Conservation (phyloP, 1,284 basidiomycete species). For the Leucoagaricus sp. region DNA sequence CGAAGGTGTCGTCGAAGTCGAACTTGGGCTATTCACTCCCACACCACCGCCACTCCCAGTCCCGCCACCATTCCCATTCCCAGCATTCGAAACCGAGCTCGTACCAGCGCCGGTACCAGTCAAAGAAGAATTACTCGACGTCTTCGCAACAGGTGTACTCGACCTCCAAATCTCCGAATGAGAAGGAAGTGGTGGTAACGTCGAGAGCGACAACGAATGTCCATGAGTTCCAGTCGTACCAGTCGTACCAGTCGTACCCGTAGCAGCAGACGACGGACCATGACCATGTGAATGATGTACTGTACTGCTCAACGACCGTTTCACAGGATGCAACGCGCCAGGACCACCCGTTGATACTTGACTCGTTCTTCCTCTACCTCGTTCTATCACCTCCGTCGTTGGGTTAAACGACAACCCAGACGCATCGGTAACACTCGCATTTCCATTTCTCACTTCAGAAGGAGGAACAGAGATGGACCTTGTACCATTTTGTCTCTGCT, state of each 20-base stretch:
- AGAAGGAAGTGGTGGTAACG: constrained; percentile 10
- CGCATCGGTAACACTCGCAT: not conserved
- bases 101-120: not conserved
- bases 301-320: constrained; percentile 15
- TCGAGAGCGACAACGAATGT: constrained; percentile 15
- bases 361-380: not conserved
- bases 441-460: constrained; percentile 29
- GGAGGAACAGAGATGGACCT: constrained; percentile 39
- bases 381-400: not conserved
- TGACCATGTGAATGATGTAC: constrained; percentile 16
- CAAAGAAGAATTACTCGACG: not conserved
- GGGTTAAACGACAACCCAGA: constrained; percentile 8
- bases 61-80: no score
- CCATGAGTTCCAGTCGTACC: constrained; percentile 7
- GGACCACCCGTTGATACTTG: not conserved
- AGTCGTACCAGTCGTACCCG: no score
- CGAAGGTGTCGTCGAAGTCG: not conserved
- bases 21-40: no score
- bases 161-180: constrained; percentile 16
- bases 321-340: not conserved
- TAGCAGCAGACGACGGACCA: no score
- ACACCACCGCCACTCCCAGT: no score
- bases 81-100: not conserved
- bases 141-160: constrained; percentile 11
- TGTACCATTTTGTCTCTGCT: constrained; percentile 23